Conservation (phyloP, 495 filamentous ascomycete genomes). For the Aspergillus avenaceus region DNA sequence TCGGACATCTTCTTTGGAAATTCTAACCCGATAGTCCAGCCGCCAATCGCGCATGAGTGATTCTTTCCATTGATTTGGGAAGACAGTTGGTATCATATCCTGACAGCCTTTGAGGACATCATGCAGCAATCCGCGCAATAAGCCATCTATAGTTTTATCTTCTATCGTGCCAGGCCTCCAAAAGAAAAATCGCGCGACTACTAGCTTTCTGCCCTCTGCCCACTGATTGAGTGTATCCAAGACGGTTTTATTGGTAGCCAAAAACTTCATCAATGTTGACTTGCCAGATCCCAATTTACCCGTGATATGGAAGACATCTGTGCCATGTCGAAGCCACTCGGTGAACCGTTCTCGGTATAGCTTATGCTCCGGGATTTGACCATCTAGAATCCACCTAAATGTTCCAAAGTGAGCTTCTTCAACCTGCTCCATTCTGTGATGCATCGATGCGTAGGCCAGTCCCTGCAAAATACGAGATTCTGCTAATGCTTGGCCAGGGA, state of each 20-base stretch:
- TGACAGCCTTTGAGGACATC: conserved; percentile 29
- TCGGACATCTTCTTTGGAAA: conserved; percentile 1
- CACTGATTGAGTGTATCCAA: conserved; percentile 15
- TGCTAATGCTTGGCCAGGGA: background rate
- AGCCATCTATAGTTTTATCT: conserved; percentile 39
- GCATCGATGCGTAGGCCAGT: background rate
- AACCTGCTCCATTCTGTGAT: background rate
- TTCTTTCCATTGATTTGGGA: conserved; percentile 1
- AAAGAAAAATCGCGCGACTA: conserved; percentile 42
- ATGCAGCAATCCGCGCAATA: conserved; percentile 39
- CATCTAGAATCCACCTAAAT: background rate
- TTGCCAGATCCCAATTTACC: conserved; percentile 44
- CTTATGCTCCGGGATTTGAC: background rate
- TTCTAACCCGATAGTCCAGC: background rate
- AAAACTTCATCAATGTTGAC: conserved; percentile 44
- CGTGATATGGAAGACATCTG: conserved; percentile 29
- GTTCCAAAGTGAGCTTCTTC: background rate
- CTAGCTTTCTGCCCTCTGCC: conserved; percentile 26
- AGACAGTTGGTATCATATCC: conserved; percentile 23
- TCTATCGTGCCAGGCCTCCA: conserved; percentile 33
- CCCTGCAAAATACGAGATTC: background rate
- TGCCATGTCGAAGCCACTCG: conserved; percentile 24
- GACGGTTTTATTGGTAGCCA: conserved; percentile 16
- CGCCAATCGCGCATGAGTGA: background rate
- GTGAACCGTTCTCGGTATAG: conserved; percentile 10